Evolutionary conservation across 345 rosid species (phyloP).

Genomic region (Carallia pectinifolia): DNA sequence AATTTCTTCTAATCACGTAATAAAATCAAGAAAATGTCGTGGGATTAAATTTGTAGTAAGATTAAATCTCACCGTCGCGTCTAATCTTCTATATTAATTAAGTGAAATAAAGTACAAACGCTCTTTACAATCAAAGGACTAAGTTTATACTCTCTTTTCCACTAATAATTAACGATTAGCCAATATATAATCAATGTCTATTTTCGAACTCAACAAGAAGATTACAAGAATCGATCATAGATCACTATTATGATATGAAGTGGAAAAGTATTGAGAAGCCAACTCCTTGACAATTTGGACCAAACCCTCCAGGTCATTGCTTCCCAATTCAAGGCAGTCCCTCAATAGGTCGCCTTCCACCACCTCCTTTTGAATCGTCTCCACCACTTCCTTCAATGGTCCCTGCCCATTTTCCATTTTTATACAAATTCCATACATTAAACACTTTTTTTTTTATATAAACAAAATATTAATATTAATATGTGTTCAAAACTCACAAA

Average conservation of each 20-base stretch:
- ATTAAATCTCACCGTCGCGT: too few species aligned
- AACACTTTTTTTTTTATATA: too few species aligned
- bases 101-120: too few species aligned
- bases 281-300: conserved; percentile 54
- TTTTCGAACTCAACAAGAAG: too few species aligned
- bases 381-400: conserved; percentile 53
- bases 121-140: too few species aligned
- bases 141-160: too few species aligned
- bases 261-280: conserved; percentile 35
- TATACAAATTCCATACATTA: background rate
- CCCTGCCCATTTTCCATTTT: conserved; percentile 41
- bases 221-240: conserved; percentile 18
- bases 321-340: conserved; percentile 70
- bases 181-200: too few species aligned
- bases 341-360: conserved; percentile 61
- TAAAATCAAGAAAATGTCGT: too few species aligned
- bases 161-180: too few species aligned
- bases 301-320: conserved; percentile 64
- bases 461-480: background rate
- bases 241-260: conserved; percentile 27
- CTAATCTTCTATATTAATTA: too few species aligned
- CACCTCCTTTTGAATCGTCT: conserved; percentile 58
- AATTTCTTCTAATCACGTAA: too few species aligned
- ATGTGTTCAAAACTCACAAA: background rate
- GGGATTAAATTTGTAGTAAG: too few species aligned